A percentile compares a stretch with the other conserved stretches of the same genome.
phyloP scores from a whole-genome alignment of 164 flowering plant species.

The Litsea cubeba region DNA sequence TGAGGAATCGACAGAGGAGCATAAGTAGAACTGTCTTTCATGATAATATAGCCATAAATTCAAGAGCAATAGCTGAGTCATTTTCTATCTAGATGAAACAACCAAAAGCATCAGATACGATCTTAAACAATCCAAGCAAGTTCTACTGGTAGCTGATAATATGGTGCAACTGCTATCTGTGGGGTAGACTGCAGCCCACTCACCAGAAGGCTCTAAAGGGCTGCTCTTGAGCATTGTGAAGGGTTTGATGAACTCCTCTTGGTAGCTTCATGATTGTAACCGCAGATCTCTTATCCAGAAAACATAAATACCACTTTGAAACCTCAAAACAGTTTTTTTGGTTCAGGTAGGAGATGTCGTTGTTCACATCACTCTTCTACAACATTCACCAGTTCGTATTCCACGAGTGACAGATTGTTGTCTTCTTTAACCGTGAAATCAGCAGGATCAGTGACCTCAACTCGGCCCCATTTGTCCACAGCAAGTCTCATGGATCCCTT shows the following conservation, averaged over 20 bases:
- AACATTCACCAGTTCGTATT: slow-evolving; percentile 32
- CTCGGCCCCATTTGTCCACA: slow-evolving; percentile 39
- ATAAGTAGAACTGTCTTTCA: neutral
- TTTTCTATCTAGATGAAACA: neutral
- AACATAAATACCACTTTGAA: neutral
- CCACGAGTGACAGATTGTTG: slow-evolving; percentile 32
- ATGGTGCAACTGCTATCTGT: neutral
- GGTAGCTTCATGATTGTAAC: neutral
- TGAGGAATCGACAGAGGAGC: neutral
- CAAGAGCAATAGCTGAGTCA: neutral
- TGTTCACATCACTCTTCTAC: slow-evolving; percentile 16
- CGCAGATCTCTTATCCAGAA: neutral
- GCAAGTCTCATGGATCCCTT: slow-evolving; percentile 43
- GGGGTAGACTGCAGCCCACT: neutral
- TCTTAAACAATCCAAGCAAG: neutral
- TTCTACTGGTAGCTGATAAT: neutral
- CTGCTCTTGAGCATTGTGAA: neutral
- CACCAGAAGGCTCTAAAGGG: neutral
- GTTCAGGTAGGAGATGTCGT: neutral
- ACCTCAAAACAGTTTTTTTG: neutral
- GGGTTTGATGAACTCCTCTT: neutral
- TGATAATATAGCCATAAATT: neutral
- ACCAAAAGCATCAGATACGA: neutral
- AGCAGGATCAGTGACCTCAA: slow-evolving; percentile 34
- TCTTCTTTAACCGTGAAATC: slow-evolving; percentile 32